Evolutionary conservation across 352 stramenopile genomes (phyloP).

Genomic region (Phytophthora foliorum): DNA sequence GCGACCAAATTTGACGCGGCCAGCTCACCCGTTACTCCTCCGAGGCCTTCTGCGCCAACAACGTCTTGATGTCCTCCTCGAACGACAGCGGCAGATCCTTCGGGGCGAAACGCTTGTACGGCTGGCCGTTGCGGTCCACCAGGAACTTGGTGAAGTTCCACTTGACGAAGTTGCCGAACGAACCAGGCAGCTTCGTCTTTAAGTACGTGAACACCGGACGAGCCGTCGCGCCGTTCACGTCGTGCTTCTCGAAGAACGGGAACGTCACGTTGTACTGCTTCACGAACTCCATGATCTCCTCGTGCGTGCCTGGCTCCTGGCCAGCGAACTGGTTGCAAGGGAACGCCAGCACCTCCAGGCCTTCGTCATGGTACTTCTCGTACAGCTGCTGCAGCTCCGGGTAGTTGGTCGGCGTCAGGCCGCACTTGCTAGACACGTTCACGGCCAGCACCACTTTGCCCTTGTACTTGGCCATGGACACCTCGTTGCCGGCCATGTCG

Average conservation of each 20-base stretch:
- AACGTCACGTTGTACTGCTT: slow-evolving; percentile 54
- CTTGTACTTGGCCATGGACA: slow-evolving; percentile 71
- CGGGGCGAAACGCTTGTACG: slow-evolving; percentile 43
- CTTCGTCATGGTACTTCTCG: slow-evolving; percentile 69
- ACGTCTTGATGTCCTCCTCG: too few relatives aligned
- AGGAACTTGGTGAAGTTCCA: slow-evolving; percentile 94
- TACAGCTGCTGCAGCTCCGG: slow-evolving; percentile 78
- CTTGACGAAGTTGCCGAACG: slow-evolving; percentile 80
- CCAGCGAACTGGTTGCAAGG: slow-evolving; percentile 87
- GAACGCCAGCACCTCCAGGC: slow-evolving; percentile 78
- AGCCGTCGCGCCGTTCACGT: slow-evolving; percentile 85
- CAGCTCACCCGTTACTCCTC: too few relatives aligned
- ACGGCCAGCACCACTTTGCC: slow-evolving; percentile 74
- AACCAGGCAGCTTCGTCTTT: slow-evolving; percentile 69
- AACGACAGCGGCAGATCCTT: slow-evolving; percentile 35
- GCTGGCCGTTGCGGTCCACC: slow-evolving; percentile 86
- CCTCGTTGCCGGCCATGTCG: slow-evolving; percentile 69
- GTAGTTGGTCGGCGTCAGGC: slow-evolving; percentile 87
- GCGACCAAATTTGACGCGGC: too few relatives aligned
- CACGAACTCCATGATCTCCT: slow-evolving; percentile 76
- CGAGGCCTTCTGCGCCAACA: too few relatives aligned
- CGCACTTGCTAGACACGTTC: slow-evolving; percentile 88
- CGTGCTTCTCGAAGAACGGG: slow-evolving; percentile 68
- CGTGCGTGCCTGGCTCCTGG: slow-evolving; percentile 59
- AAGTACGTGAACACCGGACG: slow-evolving; percentile 86